A percentile compares a stretch with the other conserved stretches of the same genome.
phyloP scores from a whole-genome alignment of 2,329 filamentous ascomycete genomes.

The Dothistroma pini region DNA sequence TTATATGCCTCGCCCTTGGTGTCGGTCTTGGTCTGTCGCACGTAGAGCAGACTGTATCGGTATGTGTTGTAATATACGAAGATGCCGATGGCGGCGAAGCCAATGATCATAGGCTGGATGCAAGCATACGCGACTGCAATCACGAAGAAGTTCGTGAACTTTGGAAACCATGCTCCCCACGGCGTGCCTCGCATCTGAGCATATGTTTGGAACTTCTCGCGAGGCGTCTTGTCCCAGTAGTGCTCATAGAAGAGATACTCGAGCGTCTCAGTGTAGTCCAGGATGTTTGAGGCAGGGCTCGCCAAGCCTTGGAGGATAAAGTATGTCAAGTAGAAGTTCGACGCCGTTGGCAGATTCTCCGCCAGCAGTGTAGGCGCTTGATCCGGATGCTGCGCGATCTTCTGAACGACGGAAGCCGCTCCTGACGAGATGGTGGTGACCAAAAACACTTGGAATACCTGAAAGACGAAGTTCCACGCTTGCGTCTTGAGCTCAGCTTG shows the following conservation, averaged over 20 bases:
- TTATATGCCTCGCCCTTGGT: constrained; percentile 47
- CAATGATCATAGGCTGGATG: constrained; percentile 48
- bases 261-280: constrained; percentile 35
- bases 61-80: constrained; percentile 46
- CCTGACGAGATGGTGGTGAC: constrained; percentile 40
- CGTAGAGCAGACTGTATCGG: constrained; percentile 50
- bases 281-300: constrained; percentile 30
- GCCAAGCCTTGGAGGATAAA: constrained; percentile 39
- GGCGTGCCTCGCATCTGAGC: constrained; percentile 42
- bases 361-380: constrained; percentile 35
- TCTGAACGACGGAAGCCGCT: constrained; percentile 32
- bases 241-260: constrained; percentile 33
- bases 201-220: constrained; percentile 45
- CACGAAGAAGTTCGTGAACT: constrained; percentile 45
- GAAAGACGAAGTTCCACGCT: constrained; percentile 40
- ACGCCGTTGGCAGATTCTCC: constrained; percentile 36
- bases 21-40: constrained; percentile 45
- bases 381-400: constrained; percentile 35
- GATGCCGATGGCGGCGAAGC: constrained; percentile 45
- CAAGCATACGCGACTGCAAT: constrained; percentile 47
- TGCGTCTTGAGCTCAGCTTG: constrained; percentile 44
- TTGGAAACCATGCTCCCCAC: constrained; percentile 47
- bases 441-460: constrained; percentile 43
- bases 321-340: constrained; percentile 43
- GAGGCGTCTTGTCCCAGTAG: constrained; percentile 42